These are phyloP conservation scores for Cutaneotrichosporon dermatis DNA, from an alignment of 1,284 basidiomycete species.

Conservation along the genomic window DNA sequence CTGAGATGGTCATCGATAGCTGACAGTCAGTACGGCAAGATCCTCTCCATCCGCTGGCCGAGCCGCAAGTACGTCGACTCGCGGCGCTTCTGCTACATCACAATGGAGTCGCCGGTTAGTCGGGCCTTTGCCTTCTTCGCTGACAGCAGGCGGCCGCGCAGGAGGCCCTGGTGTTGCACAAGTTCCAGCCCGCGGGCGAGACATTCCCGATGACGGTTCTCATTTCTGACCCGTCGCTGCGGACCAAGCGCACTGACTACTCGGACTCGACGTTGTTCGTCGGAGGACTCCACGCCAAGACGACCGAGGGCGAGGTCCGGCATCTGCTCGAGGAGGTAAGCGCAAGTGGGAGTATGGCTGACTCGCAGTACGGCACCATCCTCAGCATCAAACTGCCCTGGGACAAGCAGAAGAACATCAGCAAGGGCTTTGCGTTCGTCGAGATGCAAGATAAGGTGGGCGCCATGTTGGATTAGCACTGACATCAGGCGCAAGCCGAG, in stretches of 20 bases:
- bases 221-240: constrained; percentile 84
- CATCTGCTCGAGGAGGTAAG: constrained; percentile 75
- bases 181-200: constrained; percentile 61
- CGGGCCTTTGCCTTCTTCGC: not conserved
- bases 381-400: constrained; percentile 73
- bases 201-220: constrained; percentile 68
- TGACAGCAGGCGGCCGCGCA: constrained; percentile 62
- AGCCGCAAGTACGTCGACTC: constrained; percentile 91
- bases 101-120: constrained; percentile 76
- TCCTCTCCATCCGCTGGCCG: constrained; percentile 96
- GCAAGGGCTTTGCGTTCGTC: constrained; percentile 87
- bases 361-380: constrained; percentile 66
- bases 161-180: constrained; percentile 71
- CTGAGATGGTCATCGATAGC: constrained; percentile 8
- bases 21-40: constrained; percentile 65
- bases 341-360: not conserved
- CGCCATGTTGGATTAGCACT: too few species aligned
- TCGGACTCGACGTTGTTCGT: constrained; percentile 86
- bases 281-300: constrained; percentile 61
- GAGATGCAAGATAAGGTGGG: constrained; percentile 58
- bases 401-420: constrained; percentile 62
- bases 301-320: constrained; percentile 65
- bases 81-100: constrained; percentile 91
- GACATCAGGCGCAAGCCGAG: constrained; percentile 56
- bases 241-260: constrained; percentile 80